These are phyloP conservation scores for Acanthamoeba castellanii DNA, from an alignment of 208 protist genomes.

Conservation along the genomic window DNA sequence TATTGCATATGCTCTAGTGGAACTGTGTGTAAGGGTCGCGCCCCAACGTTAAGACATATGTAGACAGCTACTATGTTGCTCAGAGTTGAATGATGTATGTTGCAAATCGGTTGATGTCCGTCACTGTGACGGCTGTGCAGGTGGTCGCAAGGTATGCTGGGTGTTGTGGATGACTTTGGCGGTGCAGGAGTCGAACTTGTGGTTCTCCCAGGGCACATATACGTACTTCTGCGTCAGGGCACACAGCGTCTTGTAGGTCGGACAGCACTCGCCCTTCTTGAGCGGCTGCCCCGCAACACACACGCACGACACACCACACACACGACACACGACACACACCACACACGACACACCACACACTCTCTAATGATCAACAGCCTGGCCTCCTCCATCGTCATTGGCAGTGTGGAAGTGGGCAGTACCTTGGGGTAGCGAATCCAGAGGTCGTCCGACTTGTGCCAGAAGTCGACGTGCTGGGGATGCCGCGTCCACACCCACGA, in stretches of 20 bases:
- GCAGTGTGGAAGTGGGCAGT: neutral
- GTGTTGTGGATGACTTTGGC: neutral
- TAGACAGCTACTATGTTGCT: too few relatives aligned
- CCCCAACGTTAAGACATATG: too few relatives aligned
- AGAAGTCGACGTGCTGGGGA: conserved; percentile 55
- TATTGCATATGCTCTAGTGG: neutral
- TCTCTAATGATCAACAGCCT: neutral
- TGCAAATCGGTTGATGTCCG: too few relatives aligned
- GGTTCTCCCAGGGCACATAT: conserved; percentile 48
- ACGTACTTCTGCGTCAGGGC: neutral
- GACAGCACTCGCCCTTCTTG: conserved; percentile 21
- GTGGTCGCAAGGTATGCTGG: neutral
- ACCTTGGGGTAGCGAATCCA: conserved; percentile 59
- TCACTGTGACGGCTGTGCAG: too few relatives aligned
- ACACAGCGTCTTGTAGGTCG: neutral
- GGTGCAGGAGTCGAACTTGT: conserved; percentile 14
- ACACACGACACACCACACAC: neutral
- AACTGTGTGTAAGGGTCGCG: neutral
- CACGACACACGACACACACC: neutral
- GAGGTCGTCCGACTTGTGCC: neutral
- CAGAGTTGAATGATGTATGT: too few relatives aligned
- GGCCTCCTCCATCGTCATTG: neutral
- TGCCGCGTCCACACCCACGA: conserved; percentile 54
- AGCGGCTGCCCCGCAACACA: neutral
- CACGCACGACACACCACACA: neutral